Conservation (phyloP, 371 early-diverging fungal species). For the Apophysomyces sp. region DNA sequence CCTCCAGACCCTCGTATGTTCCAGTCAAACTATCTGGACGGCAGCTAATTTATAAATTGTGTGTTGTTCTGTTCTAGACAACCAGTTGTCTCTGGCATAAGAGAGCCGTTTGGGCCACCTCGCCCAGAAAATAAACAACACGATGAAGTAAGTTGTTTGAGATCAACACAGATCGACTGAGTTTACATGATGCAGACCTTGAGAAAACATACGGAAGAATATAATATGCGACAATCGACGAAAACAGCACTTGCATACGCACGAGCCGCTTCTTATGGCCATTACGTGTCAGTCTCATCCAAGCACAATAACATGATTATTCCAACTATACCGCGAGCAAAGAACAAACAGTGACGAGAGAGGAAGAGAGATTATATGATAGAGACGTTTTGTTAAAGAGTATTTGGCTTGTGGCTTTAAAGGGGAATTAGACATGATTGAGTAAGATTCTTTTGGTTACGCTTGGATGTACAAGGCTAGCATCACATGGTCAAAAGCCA, state of each 20-base stretch:
- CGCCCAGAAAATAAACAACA: background rate
- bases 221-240: conserved; percentile 14
- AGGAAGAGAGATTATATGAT: too few species aligned
- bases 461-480: too few species aligned
- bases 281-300: conserved; percentile 11
- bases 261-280: conserved; percentile 13
- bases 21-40: background rate
- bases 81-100: background rate
- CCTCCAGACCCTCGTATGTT: background rate
- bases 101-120: background rate
- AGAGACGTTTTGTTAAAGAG: too few species aligned
- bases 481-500: too few species aligned
- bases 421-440: too few species aligned
- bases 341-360: background rate
- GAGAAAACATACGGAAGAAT: conserved; percentile 22
- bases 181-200: conserved; percentile 3
- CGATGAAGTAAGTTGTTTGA: background rate
- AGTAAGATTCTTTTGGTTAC: too few species aligned
- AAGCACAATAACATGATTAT: conserved; percentile 22
- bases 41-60: background rate
- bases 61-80: background rate
- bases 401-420: too few species aligned
- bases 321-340: conserved; percentile 19
- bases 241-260: conserved; percentile 18
- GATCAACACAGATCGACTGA: background rate